Base-by-base conservation (phyloP, 176 grass and related monocot species). In the Bromus sterilis region DNA sequence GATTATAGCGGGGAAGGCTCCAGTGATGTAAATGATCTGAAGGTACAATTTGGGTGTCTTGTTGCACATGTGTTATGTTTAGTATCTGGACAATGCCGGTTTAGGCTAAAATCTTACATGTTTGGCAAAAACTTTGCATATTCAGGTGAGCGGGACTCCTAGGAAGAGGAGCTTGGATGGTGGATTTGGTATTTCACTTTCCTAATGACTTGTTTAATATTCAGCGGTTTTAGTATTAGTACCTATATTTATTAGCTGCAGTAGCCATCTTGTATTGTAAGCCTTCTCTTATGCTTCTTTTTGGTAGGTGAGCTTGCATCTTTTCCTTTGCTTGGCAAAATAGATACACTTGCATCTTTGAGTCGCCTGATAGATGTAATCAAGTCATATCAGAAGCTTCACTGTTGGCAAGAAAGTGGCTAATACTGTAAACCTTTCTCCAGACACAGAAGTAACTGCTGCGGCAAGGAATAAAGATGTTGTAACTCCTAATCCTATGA, bases 1-100 rank as follows among this genome's bases (percentile, higher is more conserved):
- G 83, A 88, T 86, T 88, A 90, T 76, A 99, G 91, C 49, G 84
- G 89, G 35, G 93, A 99, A 68, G 96, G 89, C 29, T 95, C 93
- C 10, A 87, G 89, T 63, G 89, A 95, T 90, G 86, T 87, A 88
- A 86, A 84, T 44, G 84, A 93, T 69, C 66, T 84, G 53, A 90
- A 84, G 74, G 76, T 93, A 89, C 35, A 46, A 6, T 80, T 76
- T 37, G 20, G 68, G 7, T 70, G 74, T 6, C 18, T 63, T 21
- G 2, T 18, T 16, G 36, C 1, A 11, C 64, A 56, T 7, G 26
- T 26, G 8, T 69, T 71, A 37, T 26, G 28, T 61, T 89, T 3
- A 48, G 10, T 30, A 3, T 28, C 41, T 82, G 55, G 60, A 51
- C 4, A 62, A 61, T 76, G 7, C 41, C 86, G 32, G 82, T 78